These are phyloP conservation scores for Penicillium thymicola DNA, from an alignment of 2,329 filamentous ascomycete species.

Conservation along the genomic window DNA sequence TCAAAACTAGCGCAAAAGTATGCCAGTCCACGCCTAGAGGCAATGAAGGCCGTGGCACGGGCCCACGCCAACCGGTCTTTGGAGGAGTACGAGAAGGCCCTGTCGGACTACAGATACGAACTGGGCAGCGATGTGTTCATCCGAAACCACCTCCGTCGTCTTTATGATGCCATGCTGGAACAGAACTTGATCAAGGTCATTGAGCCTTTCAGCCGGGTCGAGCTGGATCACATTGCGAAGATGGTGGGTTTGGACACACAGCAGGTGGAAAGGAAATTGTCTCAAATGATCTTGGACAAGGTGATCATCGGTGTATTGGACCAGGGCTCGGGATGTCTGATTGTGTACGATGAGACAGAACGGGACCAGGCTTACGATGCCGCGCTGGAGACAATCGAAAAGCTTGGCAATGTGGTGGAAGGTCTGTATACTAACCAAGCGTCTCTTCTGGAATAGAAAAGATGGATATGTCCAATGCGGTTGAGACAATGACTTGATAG, in stretches of 20 bases:
- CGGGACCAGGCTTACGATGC: slow-evolving; percentile 92
- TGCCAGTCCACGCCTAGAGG: slow-evolving; percentile 90
- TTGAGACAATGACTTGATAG: slow-evolving; percentile 22
- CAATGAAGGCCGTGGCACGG: slow-evolving; percentile 97
- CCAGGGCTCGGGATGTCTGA: slow-evolving; percentile 94
- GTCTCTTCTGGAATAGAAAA: slow-evolving; percentile 74
- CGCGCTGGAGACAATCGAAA: slow-evolving; percentile 90
- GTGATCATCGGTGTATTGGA: slow-evolving; percentile 97
- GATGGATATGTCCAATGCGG: slow-evolving; percentile 24
- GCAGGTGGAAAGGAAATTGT: slow-evolving; percentile 96
- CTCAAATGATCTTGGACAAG: slow-evolving; percentile 99
- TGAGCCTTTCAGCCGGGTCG: slow-evolving; percentile 94
- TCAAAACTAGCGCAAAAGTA: slow-evolving; percentile 98
- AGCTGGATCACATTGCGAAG: slow-evolving; percentile 94
- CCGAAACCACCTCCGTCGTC: slow-evolving; percentile 87
- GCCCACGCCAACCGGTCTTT: slow-evolving; percentile 93
- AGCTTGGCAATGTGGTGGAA: slow-evolving; percentile 95
- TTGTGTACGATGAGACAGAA: slow-evolving; percentile 93
- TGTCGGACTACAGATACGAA: slow-evolving; percentile 87
- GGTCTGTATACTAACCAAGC: slow-evolving; percentile 98
- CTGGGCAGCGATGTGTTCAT: slow-evolving; percentile 94
- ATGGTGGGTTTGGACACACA: slow-evolving; percentile 95
- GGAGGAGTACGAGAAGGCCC: slow-evolving; percentile 93
- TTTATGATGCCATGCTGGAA: slow-evolving; percentile 98
- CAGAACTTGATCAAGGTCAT: slow-evolving; percentile 99